Base-by-base conservation (phyloP, 106 monocot species). In the Alisma plantagoaquatica region DNA sequence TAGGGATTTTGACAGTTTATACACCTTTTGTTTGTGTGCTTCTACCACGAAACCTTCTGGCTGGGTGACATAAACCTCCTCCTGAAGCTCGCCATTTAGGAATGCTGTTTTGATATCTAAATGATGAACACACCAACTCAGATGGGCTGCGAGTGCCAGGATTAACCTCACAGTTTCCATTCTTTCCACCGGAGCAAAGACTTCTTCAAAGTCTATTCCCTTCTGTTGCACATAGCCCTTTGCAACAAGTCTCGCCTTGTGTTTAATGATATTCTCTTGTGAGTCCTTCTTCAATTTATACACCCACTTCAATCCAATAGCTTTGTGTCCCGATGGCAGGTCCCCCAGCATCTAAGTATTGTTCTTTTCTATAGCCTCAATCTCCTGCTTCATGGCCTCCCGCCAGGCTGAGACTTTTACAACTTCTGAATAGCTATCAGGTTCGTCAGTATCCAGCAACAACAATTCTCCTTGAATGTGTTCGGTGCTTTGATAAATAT, bases 31-130 rank as follows among this genome's bases (percentile, higher is more conserved):
- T 18, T n/a, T n/a, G n/a, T n/a, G n/a, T n/a, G n/a, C n/a, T n/a
- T n/a, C n/a, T n/a, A n/a, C n/a, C n/a, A n/a, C 48, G 25, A 23
- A 49, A 7, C 48, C 20, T 49, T n/a, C 23, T n/a, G 48, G 48
- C 25, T 49, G 48, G 11, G 21, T 25, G 11, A 49, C 7, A 21
- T n/a, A 49, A 9, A 49, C 48, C 0, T n/a, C 20, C 25, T 49
- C 48, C 11, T n/a, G 2, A 23, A 49, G 18, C 2, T 49, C 18
- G 2, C 48, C 48, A 49, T 49, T 23, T 49, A 49, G 20, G 48
- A 49, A 49, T n/a, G 48, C 23, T 23, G 15, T n/a, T 49, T 49
- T 49, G 6, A 51, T 27, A 3, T 51, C 51, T 7, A 51, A 11
- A 15, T 51, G 51, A 23, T 20, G 22, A 15, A 51, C 15, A 11